Conservation (phyloP, 768 basidiomycete genomes). For the Sporobolomyces pararoseus region DNA sequence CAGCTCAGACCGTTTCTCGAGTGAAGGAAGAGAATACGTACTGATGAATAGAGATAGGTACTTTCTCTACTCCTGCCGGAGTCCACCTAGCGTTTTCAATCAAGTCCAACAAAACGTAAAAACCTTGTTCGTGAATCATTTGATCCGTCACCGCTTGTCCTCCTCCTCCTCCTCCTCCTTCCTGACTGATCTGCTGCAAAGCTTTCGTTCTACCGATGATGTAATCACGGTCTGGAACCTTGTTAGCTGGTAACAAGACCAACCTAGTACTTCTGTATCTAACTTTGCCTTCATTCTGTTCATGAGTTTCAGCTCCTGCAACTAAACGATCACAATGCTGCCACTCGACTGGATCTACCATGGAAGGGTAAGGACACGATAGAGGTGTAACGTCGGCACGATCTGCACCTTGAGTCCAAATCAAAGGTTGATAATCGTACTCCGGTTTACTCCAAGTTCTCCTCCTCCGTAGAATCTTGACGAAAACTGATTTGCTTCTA, state of each 20-base stretch:
- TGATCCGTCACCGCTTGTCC: conserved; percentile 78
- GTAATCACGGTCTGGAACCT: conserved; percentile 56
- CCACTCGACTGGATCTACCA: conserved; percentile 45
- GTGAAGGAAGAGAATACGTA: neutral
- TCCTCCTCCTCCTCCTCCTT: conserved; percentile 38
- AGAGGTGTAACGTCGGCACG: conserved; percentile 11
- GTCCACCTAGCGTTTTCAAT: conserved; percentile 82
- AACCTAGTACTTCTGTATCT: conserved; percentile 93
- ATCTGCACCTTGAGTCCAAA: conserved; percentile 60
- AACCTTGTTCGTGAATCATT: conserved; percentile 80
- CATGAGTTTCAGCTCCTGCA: conserved; percentile 65
- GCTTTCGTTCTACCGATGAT: conserved; percentile 50
- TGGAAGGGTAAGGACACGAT: conserved; percentile 38
- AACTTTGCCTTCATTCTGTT: conserved; percentile 70
- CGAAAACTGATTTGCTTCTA: conserved; percentile 76
- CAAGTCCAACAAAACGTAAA: conserved; percentile 82
- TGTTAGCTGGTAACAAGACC: conserved; percentile 76
- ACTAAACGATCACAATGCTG: conserved; percentile 47
- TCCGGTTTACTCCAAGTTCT: conserved; percentile 55
- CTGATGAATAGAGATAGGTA: conserved; percentile 42
- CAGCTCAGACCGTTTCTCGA: neutral
- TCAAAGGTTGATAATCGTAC: conserved; percentile 77
- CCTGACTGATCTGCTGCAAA: too few relatives aligned
- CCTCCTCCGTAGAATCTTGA: conserved; percentile 75
- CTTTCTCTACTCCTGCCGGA: conserved; percentile 58